phyloP scores from a whole-genome alignment of 495 filamentous ascomycete genomes.

The Penicillium pancosmium region DNA sequence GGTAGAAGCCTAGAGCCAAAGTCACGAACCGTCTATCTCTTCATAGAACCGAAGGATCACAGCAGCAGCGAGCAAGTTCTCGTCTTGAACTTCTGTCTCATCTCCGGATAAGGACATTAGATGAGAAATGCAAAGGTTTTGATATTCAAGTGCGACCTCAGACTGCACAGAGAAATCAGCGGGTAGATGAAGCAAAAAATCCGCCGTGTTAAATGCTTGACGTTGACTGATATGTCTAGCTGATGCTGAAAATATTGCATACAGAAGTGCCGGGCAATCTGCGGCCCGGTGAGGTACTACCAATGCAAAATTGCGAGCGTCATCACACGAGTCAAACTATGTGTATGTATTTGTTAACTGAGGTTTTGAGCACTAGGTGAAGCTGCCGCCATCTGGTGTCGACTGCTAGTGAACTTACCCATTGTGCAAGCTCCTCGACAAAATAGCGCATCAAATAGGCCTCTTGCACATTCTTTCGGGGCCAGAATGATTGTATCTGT shows the following conservation, averaged over 20 bases:
- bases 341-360: no score
- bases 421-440: slow-evolving; percentile 8
- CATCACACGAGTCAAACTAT: slow-evolving; percentile 21
- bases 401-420: background rate
- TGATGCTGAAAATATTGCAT: slow-evolving; percentile 15
- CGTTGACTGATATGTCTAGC: slow-evolving; percentile 19
- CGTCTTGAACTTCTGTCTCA: slow-evolving; percentile 20
- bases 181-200: background rate
- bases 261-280: slow-evolving; percentile 12
- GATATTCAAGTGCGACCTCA: slow-evolving; percentile 24
- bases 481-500: background rate
- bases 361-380: no score
- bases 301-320: slow-evolving; percentile 10
- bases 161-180: background rate
- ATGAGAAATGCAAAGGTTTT: slow-evolving; percentile 27
- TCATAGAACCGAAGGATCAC: slow-evolving; percentile 37
- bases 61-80: slow-evolving; percentile 29
- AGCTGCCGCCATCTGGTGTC: no score
- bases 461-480: background rate
- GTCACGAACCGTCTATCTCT: slow-evolving; percentile 28
- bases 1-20: no score
- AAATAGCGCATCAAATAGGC: slow-evolving; percentile 9
- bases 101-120: slow-evolving; percentile 19
- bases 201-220: background rate
- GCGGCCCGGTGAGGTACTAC: slow-evolving; percentile 11